phyloP scores from a whole-genome alignment of 768 basidiomycete species.

The Leucosporidium scottii region DNA sequence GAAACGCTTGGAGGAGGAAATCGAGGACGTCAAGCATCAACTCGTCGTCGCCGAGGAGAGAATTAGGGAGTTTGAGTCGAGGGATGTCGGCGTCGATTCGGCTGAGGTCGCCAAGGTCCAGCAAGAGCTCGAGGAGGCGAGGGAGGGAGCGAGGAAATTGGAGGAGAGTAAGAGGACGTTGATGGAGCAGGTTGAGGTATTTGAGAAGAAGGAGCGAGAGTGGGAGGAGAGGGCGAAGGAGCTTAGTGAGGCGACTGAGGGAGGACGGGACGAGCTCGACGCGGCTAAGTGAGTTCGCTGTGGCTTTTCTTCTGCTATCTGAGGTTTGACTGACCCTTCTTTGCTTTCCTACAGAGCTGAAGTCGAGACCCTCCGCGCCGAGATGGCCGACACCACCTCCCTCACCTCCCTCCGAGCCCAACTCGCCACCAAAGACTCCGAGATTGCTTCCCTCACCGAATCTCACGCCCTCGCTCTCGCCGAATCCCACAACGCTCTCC shows the following conservation, averaged over 20 bases:
- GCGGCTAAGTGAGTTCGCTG: no score
- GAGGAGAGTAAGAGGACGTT: no score
- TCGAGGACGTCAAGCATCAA: not conserved
- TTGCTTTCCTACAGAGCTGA: no score
- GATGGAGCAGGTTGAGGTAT: no score
- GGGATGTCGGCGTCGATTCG: not conserved
- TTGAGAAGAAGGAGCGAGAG: no score
- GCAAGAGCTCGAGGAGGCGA: not conserved
- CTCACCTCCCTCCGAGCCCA: not conserved
- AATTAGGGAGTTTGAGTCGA: not conserved
- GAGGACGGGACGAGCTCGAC: no score
- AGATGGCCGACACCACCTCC: not conserved
- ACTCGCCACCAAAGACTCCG: not conserved
- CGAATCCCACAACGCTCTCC: not conserved
- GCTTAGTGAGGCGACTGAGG: no score
- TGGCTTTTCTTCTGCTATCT: no score
- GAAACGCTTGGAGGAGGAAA: not conserved
- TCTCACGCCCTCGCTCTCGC: not conserved
- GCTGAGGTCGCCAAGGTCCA: not conserved
- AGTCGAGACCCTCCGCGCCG: not conserved
- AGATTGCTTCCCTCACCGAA: not conserved
- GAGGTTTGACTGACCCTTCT: no score
- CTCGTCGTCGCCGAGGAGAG: not conserved
- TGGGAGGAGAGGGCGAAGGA: no score
- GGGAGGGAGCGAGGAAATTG: no score